phyloP scores from a whole-genome alignment of 805 yeast species.

The Yamadazyma paraphyllophila region DNA sequence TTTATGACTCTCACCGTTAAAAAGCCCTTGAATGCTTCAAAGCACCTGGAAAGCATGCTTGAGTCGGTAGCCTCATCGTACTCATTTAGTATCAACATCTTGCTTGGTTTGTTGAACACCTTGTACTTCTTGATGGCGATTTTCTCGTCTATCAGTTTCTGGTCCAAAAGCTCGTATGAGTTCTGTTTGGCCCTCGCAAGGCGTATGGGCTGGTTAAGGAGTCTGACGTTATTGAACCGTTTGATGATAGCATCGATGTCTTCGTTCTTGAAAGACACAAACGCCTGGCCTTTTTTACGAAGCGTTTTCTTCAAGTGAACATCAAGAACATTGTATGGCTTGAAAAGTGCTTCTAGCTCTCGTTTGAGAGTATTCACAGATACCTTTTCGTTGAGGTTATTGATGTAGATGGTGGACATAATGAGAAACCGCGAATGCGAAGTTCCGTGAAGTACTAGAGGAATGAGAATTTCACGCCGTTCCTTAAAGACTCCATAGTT shows the following conservation, averaged over 20 bases:
- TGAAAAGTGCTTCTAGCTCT: conserved; percentile 42
- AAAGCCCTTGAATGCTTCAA: conserved; percentile 57
- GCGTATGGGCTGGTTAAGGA: conserved; percentile 35
- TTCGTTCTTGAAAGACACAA: conserved; percentile 52
- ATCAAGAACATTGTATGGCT: conserved; percentile 37
- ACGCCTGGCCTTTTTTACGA: conserved; percentile 81
- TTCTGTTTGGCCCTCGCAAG: conserved; percentile 9
- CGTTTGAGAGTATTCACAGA: conserved; percentile 49
- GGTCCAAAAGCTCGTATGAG: conserved; percentile 16
- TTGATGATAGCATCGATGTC: conserved; percentile 47
- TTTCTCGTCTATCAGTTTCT: conserved; percentile 20
- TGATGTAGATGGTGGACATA: conserved; percentile 51
- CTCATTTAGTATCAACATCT: conserved; percentile 9
- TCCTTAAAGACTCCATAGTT: too few relatives aligned
- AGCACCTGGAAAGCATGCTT: conserved; percentile 27
- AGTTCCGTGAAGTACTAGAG: too few relatives aligned
- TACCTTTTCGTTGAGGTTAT: conserved; percentile 71
- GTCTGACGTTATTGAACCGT: conserved; percentile 35
- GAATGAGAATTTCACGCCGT: too few relatives aligned
- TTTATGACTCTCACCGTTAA: conserved; percentile 64
- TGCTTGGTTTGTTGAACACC: conserved; percentile 9
- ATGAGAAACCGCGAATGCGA: not conserved
- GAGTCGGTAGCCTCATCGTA: not conserved
- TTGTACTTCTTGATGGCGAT: conserved; percentile 18
- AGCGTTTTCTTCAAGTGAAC: conserved; percentile 54